These are phyloP conservation scores for Diplodia corticola DNA, from an alignment of 2,329 filamentous ascomycete genomes.

Conservation along the genomic window DNA sequence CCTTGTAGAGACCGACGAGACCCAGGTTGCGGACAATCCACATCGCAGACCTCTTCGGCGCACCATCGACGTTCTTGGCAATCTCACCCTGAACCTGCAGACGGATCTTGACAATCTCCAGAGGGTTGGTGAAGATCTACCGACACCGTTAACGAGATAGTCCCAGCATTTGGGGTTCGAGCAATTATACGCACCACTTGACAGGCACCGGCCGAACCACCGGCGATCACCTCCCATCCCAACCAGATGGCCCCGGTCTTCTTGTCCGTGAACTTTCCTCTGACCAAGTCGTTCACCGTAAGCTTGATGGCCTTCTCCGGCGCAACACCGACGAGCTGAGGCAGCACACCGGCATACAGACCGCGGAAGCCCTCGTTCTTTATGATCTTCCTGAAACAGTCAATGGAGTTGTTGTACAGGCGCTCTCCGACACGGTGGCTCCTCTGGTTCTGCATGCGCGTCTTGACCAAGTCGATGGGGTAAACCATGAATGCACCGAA, in stretches of 20 bases:
- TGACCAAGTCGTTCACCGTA: constrained; percentile 93
- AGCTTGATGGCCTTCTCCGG: constrained; percentile 99
- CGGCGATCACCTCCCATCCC: constrained; percentile 76
- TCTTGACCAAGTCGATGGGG: constrained; percentile 98
- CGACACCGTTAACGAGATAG: constrained; percentile 24
- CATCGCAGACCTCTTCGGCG: constrained; percentile 86
- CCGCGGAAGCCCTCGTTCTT: constrained; percentile 88
- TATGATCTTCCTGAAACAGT: constrained; percentile 91
- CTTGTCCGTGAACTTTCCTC: constrained; percentile 71
- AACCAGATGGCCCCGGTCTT: constrained; percentile 71
- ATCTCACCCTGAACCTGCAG: constrained; percentile 97
- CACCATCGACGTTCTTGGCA: constrained; percentile 78
- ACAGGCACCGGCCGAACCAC: constrained; percentile 86
- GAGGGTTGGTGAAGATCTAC: constrained; percentile 92
- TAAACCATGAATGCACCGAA: constrained; percentile 99
- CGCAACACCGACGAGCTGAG: constrained; percentile 95
- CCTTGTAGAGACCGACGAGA: constrained; percentile 94
- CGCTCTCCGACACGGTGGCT: constrained; percentile 77
- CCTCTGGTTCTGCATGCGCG: constrained; percentile 96
- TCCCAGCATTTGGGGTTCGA: background rate
- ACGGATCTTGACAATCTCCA: constrained; percentile 99
- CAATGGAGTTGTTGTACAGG: constrained; percentile 94
- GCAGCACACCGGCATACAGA: constrained; percentile 90
- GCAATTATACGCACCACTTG: constrained; percentile 75
- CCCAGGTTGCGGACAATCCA: constrained; percentile 97